A percentile compares a stretch with the other conserved stretches of the same genome.
Conservation (phyloP, 768 basidiomycete species). For the Hypsizygus marmoreus region DNA sequence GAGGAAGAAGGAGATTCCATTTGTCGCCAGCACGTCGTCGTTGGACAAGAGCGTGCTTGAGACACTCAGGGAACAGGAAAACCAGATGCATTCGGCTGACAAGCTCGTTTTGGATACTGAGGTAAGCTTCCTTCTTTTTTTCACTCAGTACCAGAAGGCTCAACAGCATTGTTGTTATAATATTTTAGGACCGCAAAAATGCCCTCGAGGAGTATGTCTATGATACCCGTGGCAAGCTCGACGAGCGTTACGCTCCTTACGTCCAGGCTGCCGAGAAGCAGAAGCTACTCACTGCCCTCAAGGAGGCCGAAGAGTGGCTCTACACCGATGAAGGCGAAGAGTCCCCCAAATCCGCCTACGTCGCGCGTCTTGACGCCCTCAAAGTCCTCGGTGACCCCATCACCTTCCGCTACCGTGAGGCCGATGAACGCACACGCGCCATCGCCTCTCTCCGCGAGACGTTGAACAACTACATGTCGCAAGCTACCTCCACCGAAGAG, state of each 20-base stretch:
- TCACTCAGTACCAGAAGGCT: not conserved
- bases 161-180: constrained; percentile 3
- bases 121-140: constrained; percentile 45
- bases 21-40: constrained; percentile 63
- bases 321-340: constrained; percentile 98
- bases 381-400: constrained; percentile 89
- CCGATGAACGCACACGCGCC: constrained; percentile 76
- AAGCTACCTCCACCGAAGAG: constrained; percentile 84
- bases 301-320: constrained; percentile 92
- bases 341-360: constrained; percentile 93
- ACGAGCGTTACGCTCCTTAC: constrained; percentile 80
- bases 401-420: constrained; percentile 77
- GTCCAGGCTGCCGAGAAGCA: constrained; percentile 78
- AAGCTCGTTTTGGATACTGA: constrained; percentile 98
- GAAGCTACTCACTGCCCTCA: constrained; percentile 67
- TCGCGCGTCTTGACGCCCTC: constrained; percentile 76
- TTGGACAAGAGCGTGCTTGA: constrained; percentile 70
- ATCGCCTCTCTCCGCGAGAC: constrained; percentile 82
- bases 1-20: constrained; percentile 81
- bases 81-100: constrained; percentile 85
- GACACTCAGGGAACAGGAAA: constrained; percentile 76
- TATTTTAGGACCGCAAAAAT: constrained; percentile 92
- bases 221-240: constrained; percentile 91
- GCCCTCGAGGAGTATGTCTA: constrained; percentile 99
- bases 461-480: constrained; percentile 80